Base-by-base conservation (phyloP, 371 early-diverging fungal species). In the Chytridium lagenaria region DNA sequence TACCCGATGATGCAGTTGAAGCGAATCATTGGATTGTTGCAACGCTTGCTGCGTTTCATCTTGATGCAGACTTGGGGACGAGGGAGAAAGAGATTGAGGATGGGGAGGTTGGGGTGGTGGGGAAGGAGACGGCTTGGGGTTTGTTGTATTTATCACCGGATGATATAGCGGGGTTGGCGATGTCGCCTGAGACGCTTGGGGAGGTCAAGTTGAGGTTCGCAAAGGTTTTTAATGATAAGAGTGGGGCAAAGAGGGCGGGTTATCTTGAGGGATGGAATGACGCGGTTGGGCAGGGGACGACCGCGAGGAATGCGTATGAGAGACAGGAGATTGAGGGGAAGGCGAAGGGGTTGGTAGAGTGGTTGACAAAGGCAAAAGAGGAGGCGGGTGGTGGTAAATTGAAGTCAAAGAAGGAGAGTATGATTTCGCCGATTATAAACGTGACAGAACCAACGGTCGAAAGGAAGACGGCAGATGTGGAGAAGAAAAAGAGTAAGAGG, bases 91-190 rank as follows among this genome's bases (percentile, higher is more conserved):
- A 76, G 50, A 30, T 80, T 23, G 37, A 52, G 10, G 78, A 81
- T 39, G 71, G 72, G n/a, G 70, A 59, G 15, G 36, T 70, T 23
- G 78, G 71, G 12, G 12, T 63, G 10, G 5, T 26, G 28, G 2
- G 34, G 22, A 40, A 30, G 33, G 67, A 59, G 36, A 33, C n/a
- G 7, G 38, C 59, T 50, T 78, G 79, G 77, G 79, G 79, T 1
- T 70, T 77, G 33, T 67, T 84, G 16, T 81, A 72, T 44, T 70
- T 84, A 22, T 72, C 76, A 5, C 72, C 75, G 26, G 73, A 76
- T 50, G 85, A 84, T 64, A 74, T 84, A 12, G 76, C 76, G 40
- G 83, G 83, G 1, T 40, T 84, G 51, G 55, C 70, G 33, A 83
- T 83, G 79, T 70, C 68, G 7, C 71, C 73, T 12, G 78, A 79